Evolutionary conservation across 768 basidiomycete species (phyloP).

Genomic region (Gloeophyllum trabeum): DNA sequence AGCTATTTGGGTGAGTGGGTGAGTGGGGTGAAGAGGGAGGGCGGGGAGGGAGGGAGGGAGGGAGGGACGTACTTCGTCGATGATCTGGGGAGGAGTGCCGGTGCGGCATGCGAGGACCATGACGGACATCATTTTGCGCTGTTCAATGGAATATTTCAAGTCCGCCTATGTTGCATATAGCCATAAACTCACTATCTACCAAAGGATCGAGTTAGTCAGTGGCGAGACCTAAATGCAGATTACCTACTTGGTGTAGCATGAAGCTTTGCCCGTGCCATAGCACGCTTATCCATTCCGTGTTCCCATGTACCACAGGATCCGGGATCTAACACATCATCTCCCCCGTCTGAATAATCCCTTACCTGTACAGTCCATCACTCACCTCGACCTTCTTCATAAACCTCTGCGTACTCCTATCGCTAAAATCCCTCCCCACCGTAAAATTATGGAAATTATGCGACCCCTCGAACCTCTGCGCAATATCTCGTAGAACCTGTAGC

Average conservation of each 20-base stretch:
- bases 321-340: conserved; percentile 34
- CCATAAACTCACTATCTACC: conserved; percentile 37
- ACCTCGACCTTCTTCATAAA: conserved; percentile 86
- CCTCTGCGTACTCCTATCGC: conserved; percentile 74
- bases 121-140: conserved; percentile 97
- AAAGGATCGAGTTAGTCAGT: conserved; percentile 6
- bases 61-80: conserved; percentile 46
- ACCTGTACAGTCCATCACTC: too few relatives aligned
- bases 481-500: conserved; percentile 41
- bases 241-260: conserved; percentile 93
- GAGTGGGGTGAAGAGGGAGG: not conserved
- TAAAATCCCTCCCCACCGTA: conserved; percentile 79
- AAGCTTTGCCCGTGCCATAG: conserved; percentile 96
- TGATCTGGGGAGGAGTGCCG: conserved; percentile 57
- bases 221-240: conserved; percentile 3
- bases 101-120: conserved; percentile 76
- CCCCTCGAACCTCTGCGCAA: conserved; percentile 62
- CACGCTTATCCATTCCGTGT: conserved; percentile 91
- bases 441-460: conserved; percentile 99
- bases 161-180: too few relatives aligned
- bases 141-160: conserved; percentile 8
- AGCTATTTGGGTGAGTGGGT: conserved; percentile 29
- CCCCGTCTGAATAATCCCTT: not conserved
- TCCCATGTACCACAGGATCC: conserved; percentile 83
- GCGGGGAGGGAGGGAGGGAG: not conserved